Conservation (phyloP, 1,284 basidiomycete genomes). For the Filobasidium uniguttulatum region DNA sequence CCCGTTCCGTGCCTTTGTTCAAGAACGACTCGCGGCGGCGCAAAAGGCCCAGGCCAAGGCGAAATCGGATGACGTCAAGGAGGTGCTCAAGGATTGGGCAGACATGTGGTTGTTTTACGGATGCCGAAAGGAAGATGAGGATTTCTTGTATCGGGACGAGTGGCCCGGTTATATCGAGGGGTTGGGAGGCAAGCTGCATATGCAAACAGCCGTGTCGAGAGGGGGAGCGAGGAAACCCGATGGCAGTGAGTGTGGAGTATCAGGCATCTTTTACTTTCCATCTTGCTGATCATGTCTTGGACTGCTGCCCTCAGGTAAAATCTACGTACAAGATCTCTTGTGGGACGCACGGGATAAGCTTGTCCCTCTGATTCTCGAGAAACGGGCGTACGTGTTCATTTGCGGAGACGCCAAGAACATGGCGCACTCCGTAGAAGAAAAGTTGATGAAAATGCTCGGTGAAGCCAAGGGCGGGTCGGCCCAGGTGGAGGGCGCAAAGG, state of each 20-base stretch:
- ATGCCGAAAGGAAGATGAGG: conserved; percentile 71
- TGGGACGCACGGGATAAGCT: conserved; percentile 70
- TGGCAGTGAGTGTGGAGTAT: conserved; percentile 41
- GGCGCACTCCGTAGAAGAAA: conserved; percentile 86
- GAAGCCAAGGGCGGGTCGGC: conserved; percentile 79
- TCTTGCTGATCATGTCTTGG: background rate
- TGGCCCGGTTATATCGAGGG: conserved; percentile 79
- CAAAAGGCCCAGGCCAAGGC: conserved; percentile 87
- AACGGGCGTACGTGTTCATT: conserved; percentile 87
- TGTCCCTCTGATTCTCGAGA: conserved; percentile 75
- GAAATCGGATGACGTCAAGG: conserved; percentile 41
- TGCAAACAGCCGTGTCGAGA: conserved; percentile 80
- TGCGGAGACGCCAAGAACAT: conserved; percentile 96
- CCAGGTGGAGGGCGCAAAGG: conserved; percentile 73
- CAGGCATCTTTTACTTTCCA: background rate
- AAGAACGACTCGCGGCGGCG: conserved; percentile 90
- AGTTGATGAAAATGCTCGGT: conserved; percentile 69
- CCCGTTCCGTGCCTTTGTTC: conserved; percentile 95
- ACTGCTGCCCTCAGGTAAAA: conserved; percentile 46
- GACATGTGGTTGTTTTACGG: conserved; percentile 90
- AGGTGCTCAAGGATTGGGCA: conserved; percentile 84
- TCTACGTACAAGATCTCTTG: conserved; percentile 94
- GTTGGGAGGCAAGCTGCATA: conserved; percentile 76
- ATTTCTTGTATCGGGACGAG: conserved; percentile 89
- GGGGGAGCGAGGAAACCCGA: conserved; percentile 65